Evolutionary conservation across 371 early-diverging fungal species (phyloP), one percentile per base, ranked within the genome.

Genomic region (Capillidium heterosporum): DNA sequence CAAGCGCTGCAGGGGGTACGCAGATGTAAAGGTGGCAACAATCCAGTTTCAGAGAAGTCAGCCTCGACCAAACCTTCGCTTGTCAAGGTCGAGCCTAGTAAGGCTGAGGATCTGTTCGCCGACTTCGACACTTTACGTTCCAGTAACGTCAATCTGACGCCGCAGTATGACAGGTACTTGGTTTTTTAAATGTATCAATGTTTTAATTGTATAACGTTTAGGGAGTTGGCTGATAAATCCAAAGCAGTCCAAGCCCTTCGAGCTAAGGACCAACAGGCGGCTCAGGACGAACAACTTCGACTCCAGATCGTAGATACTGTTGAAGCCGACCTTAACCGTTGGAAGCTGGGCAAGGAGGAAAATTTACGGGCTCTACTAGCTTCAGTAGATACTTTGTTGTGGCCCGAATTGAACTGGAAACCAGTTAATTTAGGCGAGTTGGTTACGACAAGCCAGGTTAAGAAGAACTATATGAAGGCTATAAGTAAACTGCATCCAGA

Each of bases 401-500:
- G 92, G 81, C 68, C 73, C 10, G 84, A 83, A 26, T 68, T 72
- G 1, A 72, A 70, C 31, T 89, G 90, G 84, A 81, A 77, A 57
- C 66, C 75, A 1, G 79, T 88, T 27, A 76, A 76, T 11, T 74
- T 95, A 69, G 77, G 79, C 31, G 91, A 93, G 57, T 66, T 97
- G 46, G 73, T 97, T 23, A 76, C 84, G 32, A 81, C 90, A 0
- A 73, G 72, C 54, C 82, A 86, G 63, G 92, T 93, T 56, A 97
- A 97, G 70, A 68, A 87, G 19, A 72, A 71, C 47, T 97, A 97
- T 66, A 86, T 93, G 82, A 80, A 81, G 53, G 91, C 95, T 2
- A 90, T 97, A 60, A 80, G 81, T 17, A 87, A 85, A 59, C 76
- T 95, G 21, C 97, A 97, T 67, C 95, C 97, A 0, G 97, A 97